phyloP scores from a whole-genome alignment of 306 rosid genomes.

The Quercus berberidifolia region DNA sequence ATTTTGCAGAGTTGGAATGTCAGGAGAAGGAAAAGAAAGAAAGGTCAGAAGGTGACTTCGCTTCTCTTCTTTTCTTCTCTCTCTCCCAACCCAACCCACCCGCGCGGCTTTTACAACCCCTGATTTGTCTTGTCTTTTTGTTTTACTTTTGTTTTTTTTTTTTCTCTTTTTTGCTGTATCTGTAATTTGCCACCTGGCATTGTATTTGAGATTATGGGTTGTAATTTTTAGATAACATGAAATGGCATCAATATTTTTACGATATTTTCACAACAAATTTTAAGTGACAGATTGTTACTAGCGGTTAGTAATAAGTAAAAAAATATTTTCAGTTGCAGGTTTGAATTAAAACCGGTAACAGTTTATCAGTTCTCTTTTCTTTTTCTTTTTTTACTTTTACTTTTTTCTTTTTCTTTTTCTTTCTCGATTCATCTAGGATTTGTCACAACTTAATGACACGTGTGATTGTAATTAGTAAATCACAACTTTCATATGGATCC shows the following conservation, averaged over 20 bases:
- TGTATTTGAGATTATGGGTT: neutral
- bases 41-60: conserved; percentile 33
- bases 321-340: too few relatives aligned
- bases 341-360: too few relatives aligned
- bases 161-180: neutral
- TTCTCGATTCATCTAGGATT: too few relatives aligned
- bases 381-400: too few relatives aligned
- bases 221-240: neutral
- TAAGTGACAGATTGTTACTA: too few relatives aligned
- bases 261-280: too few relatives aligned
- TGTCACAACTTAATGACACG: too few relatives aligned
- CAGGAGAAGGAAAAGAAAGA: conserved; percentile 7
- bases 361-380: accelerated
- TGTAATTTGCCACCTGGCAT: conserved; percentile 26
- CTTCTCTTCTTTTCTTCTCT: neutral
- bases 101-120: conserved; percentile 27
- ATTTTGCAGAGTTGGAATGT: conserved; percentile 37
- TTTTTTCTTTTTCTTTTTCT: too few relatives aligned
- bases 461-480: too few relatives aligned
- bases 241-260: accelerated
- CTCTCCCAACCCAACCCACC: conserved; percentile 26
- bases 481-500: accelerated
- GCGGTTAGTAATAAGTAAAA: too few relatives aligned
- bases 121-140: neutral
- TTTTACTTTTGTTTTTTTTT: neutral